Conservation (phyloP, 192 early-diverging fungal species). For the Spinellus fusiger region DNA sequence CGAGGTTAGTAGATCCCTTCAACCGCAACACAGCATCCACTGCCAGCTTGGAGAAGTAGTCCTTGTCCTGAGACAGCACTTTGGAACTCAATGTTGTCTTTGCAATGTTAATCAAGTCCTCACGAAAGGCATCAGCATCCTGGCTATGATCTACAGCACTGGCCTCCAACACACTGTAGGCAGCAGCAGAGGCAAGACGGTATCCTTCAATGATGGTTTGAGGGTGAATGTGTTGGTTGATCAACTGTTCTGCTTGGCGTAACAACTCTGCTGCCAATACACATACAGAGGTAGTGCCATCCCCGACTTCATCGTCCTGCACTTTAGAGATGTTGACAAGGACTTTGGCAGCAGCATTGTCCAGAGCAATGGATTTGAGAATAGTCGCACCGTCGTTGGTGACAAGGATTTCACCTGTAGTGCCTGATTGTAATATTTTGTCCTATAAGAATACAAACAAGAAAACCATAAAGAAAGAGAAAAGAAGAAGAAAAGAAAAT, state of each 20-base stretch:
- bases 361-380: constrained; percentile 94
- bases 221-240: constrained; percentile 96
- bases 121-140: constrained; percentile 67
- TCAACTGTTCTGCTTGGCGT: constrained; percentile 91
- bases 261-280: constrained; percentile 96
- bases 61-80: constrained; percentile 93
- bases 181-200: constrained; percentile 91
- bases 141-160: constrained; percentile 80
- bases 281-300: constrained; percentile 97
- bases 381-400: constrained; percentile 99
- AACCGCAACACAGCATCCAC: constrained; percentile 96
- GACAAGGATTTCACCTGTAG: constrained; percentile 93
- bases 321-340: constrained; percentile 95
- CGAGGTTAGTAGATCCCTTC: constrained; percentile 86
- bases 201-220: constrained; percentile 98
- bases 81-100: constrained; percentile 95
- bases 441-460: no score
- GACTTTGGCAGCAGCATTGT: constrained; percentile 99
- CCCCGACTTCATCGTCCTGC: constrained; percentile 99
- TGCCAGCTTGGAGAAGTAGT: constrained; percentile 91
- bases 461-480: no score
- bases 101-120: constrained; percentile 95
- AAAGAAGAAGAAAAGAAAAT: no score
- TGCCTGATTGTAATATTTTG: constrained; percentile 96
- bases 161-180: constrained; percentile 83